A percentile compares a stretch with the other conserved stretches of the same genome.
phyloP scores from a whole-genome alignment of 495 filamentous ascomycete species.

The Hypoxylon fuscum region DNA sequence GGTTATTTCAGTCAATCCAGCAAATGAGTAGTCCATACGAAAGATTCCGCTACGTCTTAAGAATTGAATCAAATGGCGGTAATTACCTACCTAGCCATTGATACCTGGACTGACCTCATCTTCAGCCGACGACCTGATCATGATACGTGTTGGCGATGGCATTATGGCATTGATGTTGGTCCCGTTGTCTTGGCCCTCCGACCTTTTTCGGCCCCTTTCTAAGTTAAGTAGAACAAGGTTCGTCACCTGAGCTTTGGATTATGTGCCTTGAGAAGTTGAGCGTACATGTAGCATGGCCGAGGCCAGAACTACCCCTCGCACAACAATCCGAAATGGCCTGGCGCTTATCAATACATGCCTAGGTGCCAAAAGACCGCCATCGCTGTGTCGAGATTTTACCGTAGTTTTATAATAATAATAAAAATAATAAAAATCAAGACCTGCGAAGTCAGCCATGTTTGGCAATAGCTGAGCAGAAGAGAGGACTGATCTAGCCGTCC shows the following conservation, averaged over 20 bases:
- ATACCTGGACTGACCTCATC: not conserved
- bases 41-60: too few species aligned
- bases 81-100: not conserved
- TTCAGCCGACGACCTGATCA: not conserved
- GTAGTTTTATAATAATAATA: too few species aligned
- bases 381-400: not conserved
- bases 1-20: too few species aligned
- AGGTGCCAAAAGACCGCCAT: not conserved
- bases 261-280: not conserved
- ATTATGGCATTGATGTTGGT: not conserved
- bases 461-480: not conserved
- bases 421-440: too few species aligned
- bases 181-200: not conserved
- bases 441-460: too few species aligned
- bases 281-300: not conserved
- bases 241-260: not conserved
- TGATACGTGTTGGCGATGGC: not conserved
- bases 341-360: not conserved
- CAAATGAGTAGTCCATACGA: too few species aligned
- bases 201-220: not conserved
- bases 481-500: not conserved
- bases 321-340: not conserved
- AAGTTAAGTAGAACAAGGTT: constrained; percentile 1
- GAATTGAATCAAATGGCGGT: too few species aligned
- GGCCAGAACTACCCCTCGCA: not conserved